A percentile compares a stretch with the other conserved stretches of the same genome.
Conservation (phyloP, 306 rosid genomes). For the Cercis canadensis region DNA sequence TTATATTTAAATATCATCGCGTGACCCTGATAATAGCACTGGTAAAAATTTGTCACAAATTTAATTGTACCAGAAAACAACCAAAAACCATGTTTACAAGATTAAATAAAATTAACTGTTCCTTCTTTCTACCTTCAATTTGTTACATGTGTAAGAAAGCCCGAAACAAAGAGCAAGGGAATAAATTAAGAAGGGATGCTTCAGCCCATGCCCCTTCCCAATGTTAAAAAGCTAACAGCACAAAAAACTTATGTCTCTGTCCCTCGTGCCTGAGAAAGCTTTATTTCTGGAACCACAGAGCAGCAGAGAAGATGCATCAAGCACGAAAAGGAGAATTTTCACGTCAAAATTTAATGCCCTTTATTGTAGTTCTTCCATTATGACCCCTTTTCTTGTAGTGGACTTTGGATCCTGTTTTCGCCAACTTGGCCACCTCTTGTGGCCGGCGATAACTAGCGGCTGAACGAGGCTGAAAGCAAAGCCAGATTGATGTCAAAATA, state of each 20-base stretch:
- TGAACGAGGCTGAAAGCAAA: slow-evolving; percentile 44
- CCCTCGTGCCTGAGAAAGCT: slow-evolving; percentile 28
- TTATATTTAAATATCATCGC: background rate
- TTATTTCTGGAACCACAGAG: slow-evolving; percentile 26
- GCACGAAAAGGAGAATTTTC: slow-evolving; percentile 45
- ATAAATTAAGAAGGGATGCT: slow-evolving; percentile 33
- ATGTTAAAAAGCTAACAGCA: slow-evolving; percentile 19
- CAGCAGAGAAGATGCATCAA: slow-evolving; percentile 39
- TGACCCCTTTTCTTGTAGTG: slow-evolving; percentile 30
- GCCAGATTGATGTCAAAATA: slow-evolving; percentile 54
- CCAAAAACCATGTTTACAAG: background rate
- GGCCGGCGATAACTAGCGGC: background rate
- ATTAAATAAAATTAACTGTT: no score
- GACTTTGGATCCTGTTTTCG: slow-evolving; percentile 32
- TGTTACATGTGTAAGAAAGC: slow-evolving; percentile 21
- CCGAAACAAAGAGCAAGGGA: background rate
- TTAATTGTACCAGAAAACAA: background rate
- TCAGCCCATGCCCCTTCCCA: slow-evolving; percentile 7
- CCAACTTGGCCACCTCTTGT: slow-evolving; percentile 37
- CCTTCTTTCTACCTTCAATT: background rate
- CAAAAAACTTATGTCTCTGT: slow-evolving; percentile 30
- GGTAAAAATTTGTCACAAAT: no score
- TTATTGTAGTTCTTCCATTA: slow-evolving; percentile 45
- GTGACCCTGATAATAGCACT: no score
- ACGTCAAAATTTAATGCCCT: slow-evolving; percentile 50